Base-by-base conservation (phyloP, 371 early-diverging fungal genomes). In the Zopfochytrium polystomum region DNA sequence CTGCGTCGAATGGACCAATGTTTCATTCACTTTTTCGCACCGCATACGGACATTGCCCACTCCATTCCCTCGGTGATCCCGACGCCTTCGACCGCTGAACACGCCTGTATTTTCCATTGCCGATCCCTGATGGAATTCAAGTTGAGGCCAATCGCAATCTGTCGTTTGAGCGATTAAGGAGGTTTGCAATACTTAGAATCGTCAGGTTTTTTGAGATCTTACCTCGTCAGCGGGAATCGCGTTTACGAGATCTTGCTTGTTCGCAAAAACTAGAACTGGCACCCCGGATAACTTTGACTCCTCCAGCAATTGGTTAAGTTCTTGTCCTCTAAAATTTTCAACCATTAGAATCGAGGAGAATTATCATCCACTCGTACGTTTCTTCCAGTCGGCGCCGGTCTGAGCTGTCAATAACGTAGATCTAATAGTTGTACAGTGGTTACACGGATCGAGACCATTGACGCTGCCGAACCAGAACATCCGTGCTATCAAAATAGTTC, bases 401-500 rank as follows among this genome's bases (percentile, higher is more conserved):
- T 1, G 80, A 62, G 52, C 70, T 70, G 49, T 81, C 82, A 47
- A 81, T 72, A 1, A 81, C 73, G 57, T 77, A 81, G 31, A 80
- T 77, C 75, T 76, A 44, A 43, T n/a, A 32, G 44, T 2, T 11
- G n/a, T 56, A 2, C 15, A 38, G 38, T 7, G 18, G n/a, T n/a
- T n/a, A n/a, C n/a, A n/a, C n/a, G n/a, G n/a, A n/a, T n/a, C n/a
- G n/a, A n/a, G n/a, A n/a, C n/a, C n/a, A n/a, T n/a, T n/a, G n/a
- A n/a, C n/a, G n/a, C n/a, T n/a, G n/a, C 51, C 74, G 66, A 18
- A 85, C 72, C 61, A 88, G 57, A 3, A 84, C 84, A 66, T 87
- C 85, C 2, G 81, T 80, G 33, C 73, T 72, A 55, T 85, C 87
- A 74, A 81, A 87, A 66, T 87, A 87, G 64, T 85, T 86, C 34